Evolutionary conservation across 176 grass and related monocot genomes (phyloP).

Genomic region (Chrysopogon serrulatus): DNA sequence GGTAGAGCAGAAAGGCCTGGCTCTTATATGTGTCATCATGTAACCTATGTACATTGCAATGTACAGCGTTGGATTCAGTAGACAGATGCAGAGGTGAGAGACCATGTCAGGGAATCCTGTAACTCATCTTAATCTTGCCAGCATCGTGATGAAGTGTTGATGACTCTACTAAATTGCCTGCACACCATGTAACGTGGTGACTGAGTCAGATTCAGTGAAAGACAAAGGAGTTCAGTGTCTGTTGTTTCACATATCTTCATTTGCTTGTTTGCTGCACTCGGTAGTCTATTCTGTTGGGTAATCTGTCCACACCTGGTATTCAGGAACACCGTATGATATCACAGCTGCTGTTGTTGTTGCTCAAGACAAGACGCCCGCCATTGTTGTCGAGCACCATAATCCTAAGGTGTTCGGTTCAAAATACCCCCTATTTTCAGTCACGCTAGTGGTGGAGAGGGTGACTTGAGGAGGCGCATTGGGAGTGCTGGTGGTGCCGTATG

Average conservation of each 20-base stretch:
- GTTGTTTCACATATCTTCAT: not conserved
- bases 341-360: not conserved
- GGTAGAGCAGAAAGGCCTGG: slow-evolving; percentile 68
- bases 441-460: too few species aligned
- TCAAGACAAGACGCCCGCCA: too few species aligned
- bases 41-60: slow-evolving; percentile 30
- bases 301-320: too few species aligned
- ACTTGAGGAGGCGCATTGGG: too few species aligned
- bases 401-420: too few species aligned
- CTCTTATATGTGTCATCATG: slow-evolving; percentile 64
- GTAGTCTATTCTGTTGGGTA: not conserved
- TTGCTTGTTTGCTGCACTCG: not conserved
- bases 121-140: slow-evolving; percentile 4
- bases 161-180: not conserved
- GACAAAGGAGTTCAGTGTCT: not conserved
- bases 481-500: too few species aligned
- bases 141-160: slow-evolving; percentile 8
- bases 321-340: too few species aligned
- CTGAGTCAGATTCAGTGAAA: not conserved
- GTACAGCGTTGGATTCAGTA: slow-evolving; percentile 32
- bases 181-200: not conserved
- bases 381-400: too few species aligned
- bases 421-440: too few species aligned
- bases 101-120: slow-evolving; percentile 5
- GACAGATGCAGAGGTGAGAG: slow-evolving; percentile 11